Evolutionary conservation across 768 basidiomycete species (phyloP).

Genomic region (Macrolepiota albuminosa): DNA sequence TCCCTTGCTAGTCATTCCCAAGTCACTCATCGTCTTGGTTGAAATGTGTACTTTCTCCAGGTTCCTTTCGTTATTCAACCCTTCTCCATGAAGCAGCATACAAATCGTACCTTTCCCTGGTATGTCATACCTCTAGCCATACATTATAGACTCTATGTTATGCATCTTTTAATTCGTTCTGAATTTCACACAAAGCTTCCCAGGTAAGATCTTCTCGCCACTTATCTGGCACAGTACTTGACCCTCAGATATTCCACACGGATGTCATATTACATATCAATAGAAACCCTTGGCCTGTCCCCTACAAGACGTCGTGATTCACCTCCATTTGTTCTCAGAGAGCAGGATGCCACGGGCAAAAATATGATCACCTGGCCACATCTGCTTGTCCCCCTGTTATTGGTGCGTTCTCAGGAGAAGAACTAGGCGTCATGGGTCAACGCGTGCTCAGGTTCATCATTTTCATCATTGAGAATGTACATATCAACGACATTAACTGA

Average conservation of each 20-base stretch:
- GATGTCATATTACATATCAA: neutral
- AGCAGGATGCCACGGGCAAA: neutral
- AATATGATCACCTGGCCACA: slow-evolving; percentile 10
- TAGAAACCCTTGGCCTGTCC: neutral
- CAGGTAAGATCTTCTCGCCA: neutral
- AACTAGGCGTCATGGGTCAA: slow-evolving; percentile 8
- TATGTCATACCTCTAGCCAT: neutral
- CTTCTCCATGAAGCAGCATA: neutral
- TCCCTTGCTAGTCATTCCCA: neutral
- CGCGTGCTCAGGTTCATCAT: slow-evolving; percentile 10
- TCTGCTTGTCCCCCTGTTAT: slow-evolving; percentile 1
- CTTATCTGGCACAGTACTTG: neutral
- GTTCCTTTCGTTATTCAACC: neutral
- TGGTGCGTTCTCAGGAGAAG: slow-evolving; percentile 9
- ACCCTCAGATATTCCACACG: neutral
- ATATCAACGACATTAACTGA: slow-evolving; percentile 10
- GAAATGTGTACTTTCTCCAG: neutral
- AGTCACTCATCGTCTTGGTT: neutral
- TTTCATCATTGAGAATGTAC: slow-evolving; percentile 3
- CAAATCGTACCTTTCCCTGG: neutral
- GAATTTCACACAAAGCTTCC: neutral
- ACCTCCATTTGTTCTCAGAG: neutral
- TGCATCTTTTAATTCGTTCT: neutral
- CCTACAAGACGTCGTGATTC: neutral
- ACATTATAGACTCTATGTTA: neutral